phyloP scores from a whole-genome alignment of 768 basidiomycete species.

The Psilocybe azurescens region DNA sequence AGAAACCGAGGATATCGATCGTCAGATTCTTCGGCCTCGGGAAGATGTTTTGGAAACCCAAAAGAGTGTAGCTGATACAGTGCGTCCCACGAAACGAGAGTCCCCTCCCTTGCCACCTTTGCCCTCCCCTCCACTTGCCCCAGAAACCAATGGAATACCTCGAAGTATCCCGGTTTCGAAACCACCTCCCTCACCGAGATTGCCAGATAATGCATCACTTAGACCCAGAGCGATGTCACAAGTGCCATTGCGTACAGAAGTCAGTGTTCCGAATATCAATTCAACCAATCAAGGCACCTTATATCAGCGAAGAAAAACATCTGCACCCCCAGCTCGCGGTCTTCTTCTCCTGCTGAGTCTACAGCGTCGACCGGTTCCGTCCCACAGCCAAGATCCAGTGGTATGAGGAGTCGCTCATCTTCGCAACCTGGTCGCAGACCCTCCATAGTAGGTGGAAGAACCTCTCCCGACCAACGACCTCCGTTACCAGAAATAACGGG shows the following conservation, averaged over 20 bases:
- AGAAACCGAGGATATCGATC: constrained; percentile 48
- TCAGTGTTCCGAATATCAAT: constrained; percentile 49
- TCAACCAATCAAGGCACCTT: constrained; percentile 68
- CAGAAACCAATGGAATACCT: constrained; percentile 35
- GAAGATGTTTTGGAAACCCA: constrained; percentile 30
- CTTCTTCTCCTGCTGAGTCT: constrained; percentile 58
- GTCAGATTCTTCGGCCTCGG: constrained; percentile 23
- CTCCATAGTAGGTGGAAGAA: constrained; percentile 55
- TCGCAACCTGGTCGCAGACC: constrained; percentile 82
- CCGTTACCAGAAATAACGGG: constrained; percentile 49
- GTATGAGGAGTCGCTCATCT: constrained; percentile 63
- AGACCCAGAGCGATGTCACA: constrained; percentile 67
- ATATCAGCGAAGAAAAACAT: constrained; percentile 67
- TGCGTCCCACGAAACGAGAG: constrained; percentile 49
- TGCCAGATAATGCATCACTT: constrained; percentile 43
- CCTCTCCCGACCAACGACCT: constrained; percentile 60
- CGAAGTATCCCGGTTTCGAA: constrained; percentile 38
- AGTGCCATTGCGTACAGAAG: constrained; percentile 43
- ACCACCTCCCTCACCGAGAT: constrained; percentile 56
- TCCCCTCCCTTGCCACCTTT: constrained; percentile 74
- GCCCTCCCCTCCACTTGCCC: constrained; percentile 47
- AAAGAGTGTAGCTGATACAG: constrained; percentile 43
- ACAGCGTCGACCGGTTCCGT: constrained; percentile 47
- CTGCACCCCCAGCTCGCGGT: constrained; percentile 63
- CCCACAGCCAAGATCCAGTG: constrained; percentile 35